Percentiles rank a stretch among this genome's conserved stretches.
Conservation (phyloP, 306 rosid genomes). For the Rosa lucieae region DNA sequence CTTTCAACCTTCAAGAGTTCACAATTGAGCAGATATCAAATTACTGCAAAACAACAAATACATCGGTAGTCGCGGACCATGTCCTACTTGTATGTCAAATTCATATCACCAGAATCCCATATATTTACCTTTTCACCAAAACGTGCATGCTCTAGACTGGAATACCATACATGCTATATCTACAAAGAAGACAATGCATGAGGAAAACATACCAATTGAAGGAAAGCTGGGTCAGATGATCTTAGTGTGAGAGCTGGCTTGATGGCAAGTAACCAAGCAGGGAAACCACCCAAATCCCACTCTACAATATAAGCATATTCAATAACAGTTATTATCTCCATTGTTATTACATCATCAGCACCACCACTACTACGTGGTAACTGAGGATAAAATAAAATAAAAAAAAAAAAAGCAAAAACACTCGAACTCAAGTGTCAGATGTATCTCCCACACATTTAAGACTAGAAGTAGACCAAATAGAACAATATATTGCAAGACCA, state of each 20-base stretch:
- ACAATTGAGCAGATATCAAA: conserved; percentile 9
- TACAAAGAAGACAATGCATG: not conserved
- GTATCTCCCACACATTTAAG: not conserved
- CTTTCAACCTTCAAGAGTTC: conserved; percentile 63
- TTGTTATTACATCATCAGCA: conserved; percentile 15
- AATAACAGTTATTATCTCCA: conserved; percentile 12
- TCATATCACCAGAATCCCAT: not conserved
- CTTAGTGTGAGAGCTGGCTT: conserved; percentile 66
- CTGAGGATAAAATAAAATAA: not conserved
- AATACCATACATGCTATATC: not conserved
- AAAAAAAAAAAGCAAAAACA: not conserved
- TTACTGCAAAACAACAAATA: conserved; percentile 23
- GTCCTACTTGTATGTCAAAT: not conserved
- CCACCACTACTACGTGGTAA: not conserved
- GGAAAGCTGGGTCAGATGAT: conserved; percentile 78
- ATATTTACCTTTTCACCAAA: not conserved
- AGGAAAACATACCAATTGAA: conserved; percentile 58
- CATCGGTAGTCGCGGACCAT: not conserved
- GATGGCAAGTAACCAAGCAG: conserved; percentile 75
- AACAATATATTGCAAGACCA: not conserved
- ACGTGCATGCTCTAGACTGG: not conserved
- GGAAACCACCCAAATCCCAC: conserved; percentile 98
- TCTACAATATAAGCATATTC: conserved; percentile 53
- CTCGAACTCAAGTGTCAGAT: not conserved
- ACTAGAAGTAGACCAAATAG: not conserved